Evolutionary conservation across 2,329 filamentous ascomycete species (phyloP), one percentile per base, ranked within the genome.

Genomic region (Aspergillus quadrilineatus): DNA sequence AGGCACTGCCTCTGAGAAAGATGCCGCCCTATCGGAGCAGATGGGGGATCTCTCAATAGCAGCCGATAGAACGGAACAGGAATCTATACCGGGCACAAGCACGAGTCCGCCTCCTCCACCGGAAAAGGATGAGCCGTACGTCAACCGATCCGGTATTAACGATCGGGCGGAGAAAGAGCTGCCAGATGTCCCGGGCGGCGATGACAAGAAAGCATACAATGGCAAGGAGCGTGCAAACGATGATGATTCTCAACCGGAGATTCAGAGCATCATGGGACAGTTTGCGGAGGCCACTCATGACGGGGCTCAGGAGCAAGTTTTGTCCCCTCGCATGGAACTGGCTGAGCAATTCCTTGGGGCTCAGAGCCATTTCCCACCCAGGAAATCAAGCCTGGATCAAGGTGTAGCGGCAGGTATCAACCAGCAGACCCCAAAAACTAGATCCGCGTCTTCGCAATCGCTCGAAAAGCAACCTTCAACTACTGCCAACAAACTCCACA

Each of bases 241-340:
- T 47, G 83, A 84, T 50, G 85, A 85, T 50, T 90, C 89, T 1
- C 85, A 85, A 57, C 87, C 88, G 5, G 94, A 99, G 76, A 97
- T 99, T 58, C 90, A 97, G 75, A 96, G 84, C 70, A 97, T 99
- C 71, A 97, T 99, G 90, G 90, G 91, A 60, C 94, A 97, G 74
- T 97, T 97, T 66, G 87, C 89, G 64, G 86, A 90, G 68, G 85
- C 85, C 50, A 85, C 85, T 29, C 85, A 86, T 50, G 89, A 87
- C 0, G 88, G 86, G 1, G 87, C 82, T 4, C 85, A 84, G 59
- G 87, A 93, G 50, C 90, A 95, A 72, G 91, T 96, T 69, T 96
- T 96, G 91, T 96, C 92, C 60, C 92, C 92, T 4, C 83, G 90
- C 30, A 75, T 96, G 43, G 92, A 93, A 72, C 83, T 93, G 57